These are phyloP conservation scores for Boletellus emodensis DNA, from an alignment of 768 basidiomycete species.

Conservation along the genomic window DNA sequence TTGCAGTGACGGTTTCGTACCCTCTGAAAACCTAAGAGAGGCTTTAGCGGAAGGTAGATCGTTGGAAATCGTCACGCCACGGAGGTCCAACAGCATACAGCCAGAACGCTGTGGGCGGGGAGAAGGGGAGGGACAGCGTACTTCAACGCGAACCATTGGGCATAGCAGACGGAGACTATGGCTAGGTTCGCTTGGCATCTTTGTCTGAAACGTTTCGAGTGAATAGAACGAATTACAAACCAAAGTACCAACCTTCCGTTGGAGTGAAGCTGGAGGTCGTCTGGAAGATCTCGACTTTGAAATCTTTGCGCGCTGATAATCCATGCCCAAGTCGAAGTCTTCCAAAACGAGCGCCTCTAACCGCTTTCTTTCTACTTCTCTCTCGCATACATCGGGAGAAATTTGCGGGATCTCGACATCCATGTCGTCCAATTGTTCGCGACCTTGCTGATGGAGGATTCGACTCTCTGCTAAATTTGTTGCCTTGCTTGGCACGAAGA, in stretches of 20 bases:
- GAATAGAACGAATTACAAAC: neutral
- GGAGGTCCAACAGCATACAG: conserved; percentile 59
- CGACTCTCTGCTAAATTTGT: neutral
- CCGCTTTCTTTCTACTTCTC: conserved; percentile 38
- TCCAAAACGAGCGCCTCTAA: conserved; percentile 53
- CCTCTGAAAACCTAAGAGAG: conserved; percentile 30
- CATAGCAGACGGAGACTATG: conserved; percentile 38
- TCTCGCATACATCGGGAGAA: conserved; percentile 15
- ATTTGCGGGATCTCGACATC: conserved; percentile 26
- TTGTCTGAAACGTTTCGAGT: conserved; percentile 12
- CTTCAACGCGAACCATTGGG: conserved; percentile 59
- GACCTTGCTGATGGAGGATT: neutral
- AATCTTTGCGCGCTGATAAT: conserved; percentile 33
- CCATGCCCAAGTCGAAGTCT: conserved; percentile 53
- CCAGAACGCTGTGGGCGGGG: conserved; percentile 56
- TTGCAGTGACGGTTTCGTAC: neutral
- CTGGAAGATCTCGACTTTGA: conserved; percentile 5
- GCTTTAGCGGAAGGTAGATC: conserved; percentile 18
- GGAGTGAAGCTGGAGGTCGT: conserved; percentile 1
- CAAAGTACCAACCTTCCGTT: conserved; percentile 16
- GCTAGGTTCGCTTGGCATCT: neutral
- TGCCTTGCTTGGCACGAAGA: conserved; percentile 10
- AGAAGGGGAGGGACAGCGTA: conserved; percentile 62
- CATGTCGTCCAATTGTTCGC: conserved; percentile 7
- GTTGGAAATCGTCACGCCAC: conserved; percentile 43